These are phyloP conservation scores for Sarocladium brachiariae DNA, from an alignment of 2,329 filamentous ascomycete species.

Conservation along the genomic window DNA sequence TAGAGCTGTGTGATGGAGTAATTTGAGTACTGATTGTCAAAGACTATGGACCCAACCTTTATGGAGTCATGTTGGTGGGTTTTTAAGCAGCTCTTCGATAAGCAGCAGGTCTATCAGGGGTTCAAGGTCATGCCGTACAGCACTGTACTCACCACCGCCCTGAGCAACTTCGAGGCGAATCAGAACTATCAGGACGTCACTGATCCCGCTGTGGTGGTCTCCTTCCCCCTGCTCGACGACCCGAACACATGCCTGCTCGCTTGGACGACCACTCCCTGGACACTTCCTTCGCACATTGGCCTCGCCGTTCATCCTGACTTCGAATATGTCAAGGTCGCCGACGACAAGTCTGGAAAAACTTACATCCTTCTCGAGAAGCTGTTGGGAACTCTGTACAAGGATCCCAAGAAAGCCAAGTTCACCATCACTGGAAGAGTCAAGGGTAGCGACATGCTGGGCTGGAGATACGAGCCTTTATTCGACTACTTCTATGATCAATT, in stretches of 20 bases:
- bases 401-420: slow-evolving; percentile 91
- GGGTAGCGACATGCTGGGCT: slow-evolving; percentile 79
- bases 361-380: slow-evolving; percentile 81
- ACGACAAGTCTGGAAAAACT: slow-evolving; percentile 74
- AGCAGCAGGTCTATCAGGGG: slow-evolving; percentile 82
- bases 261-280: slow-evolving; percentile 89
- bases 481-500: slow-evolving; percentile 86
- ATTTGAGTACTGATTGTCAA: slow-evolving; percentile 9
- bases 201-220: slow-evolving; percentile 82
- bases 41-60: slow-evolving; percentile 90
- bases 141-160: slow-evolving; percentile 77
- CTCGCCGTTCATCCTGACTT: slow-evolving; percentile 76
- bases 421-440: slow-evolving; percentile 73
- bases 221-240: slow-evolving; percentile 76
- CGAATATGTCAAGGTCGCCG: slow-evolving; percentile 80
- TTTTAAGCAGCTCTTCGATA: slow-evolving; percentile 88
- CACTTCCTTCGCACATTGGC: slow-evolving; percentile 71
- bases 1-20: neutral
- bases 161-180: slow-evolving; percentile 89
- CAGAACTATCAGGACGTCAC: slow-evolving; percentile 93
- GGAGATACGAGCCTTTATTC: slow-evolving; percentile 85
- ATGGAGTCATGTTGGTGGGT: slow-evolving; percentile 98
- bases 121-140: slow-evolving; percentile 94
- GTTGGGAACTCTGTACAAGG: slow-evolving; percentile 80
- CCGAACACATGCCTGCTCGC: slow-evolving; percentile 69